phyloP scores from a whole-genome alignment of 139 green algal species.

The Helicosporidium sp. region DNA sequence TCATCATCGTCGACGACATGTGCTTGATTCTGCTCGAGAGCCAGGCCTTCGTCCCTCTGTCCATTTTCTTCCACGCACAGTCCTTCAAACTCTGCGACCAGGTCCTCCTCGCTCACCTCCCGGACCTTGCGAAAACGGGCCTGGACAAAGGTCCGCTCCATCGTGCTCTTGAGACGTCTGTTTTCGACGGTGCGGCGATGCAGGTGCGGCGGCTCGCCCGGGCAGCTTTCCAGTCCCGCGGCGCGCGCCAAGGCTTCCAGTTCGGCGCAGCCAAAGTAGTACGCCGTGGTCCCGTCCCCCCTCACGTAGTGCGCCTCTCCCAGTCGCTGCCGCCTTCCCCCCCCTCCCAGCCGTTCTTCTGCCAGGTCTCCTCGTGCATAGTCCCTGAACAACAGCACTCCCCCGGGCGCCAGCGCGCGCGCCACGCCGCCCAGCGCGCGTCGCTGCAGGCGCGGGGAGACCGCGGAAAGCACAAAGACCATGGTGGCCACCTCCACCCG shows the following conservation, averaged over 20 bases:
- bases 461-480: conserved; percentile 84
- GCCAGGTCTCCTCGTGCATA: conserved; percentile 51
- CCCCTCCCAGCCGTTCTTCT: conserved; percentile 20
- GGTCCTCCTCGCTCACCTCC: too few relatives aligned
- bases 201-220: conserved; percentile 9
- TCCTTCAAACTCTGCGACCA: too few relatives aligned
- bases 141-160: too few relatives aligned
- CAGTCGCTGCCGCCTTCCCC: conserved; percentile 16
- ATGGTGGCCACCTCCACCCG: conserved; percentile 34
- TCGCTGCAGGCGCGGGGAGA: conserved; percentile 37
- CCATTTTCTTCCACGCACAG: too few relatives aligned
- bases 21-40: too few relatives aligned
- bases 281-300: conserved; percentile 60
- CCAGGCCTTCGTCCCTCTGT: too few relatives aligned
- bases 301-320: conserved; percentile 45
- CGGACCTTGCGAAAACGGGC: too few relatives aligned
- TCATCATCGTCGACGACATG: too few relatives aligned
- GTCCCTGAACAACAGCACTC: conserved; percentile 14
- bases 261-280: conserved; percentile 64
- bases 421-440: conserved; percentile 42
- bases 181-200: too few relatives aligned
- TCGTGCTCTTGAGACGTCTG: too few relatives aligned
- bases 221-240: conserved; percentile 6
- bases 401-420: conserved; percentile 23
- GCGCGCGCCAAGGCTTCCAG: too few relatives aligned